phyloP scores from a whole-genome alignment of 1,284 basidiomycete species.

The Rhizoctonia solani region DNA sequence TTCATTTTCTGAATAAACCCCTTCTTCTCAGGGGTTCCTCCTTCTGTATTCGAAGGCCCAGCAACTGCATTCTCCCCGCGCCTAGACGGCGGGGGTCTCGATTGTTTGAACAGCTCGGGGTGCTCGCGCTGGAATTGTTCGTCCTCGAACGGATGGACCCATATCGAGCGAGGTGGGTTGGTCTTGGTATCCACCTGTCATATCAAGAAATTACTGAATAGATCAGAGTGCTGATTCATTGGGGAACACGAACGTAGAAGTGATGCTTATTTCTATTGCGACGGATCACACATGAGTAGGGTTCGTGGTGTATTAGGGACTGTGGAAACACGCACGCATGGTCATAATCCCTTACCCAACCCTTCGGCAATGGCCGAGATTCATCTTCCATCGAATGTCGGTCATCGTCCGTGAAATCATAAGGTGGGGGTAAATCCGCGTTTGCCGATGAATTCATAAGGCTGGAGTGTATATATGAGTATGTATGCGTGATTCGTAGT shows the following conservation, averaged over 20 bases:
- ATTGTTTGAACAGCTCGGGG: slow-evolving; percentile 1
- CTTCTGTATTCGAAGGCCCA: slow-evolving; percentile 1
- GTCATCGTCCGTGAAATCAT: slow-evolving; percentile 32
- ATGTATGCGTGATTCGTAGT: neutral
- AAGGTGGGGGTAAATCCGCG: slow-evolving; percentile 7
- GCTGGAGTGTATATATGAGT: neutral
- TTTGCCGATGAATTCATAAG: slow-evolving; percentile 3
- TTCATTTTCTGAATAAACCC: slow-evolving; percentile 24
- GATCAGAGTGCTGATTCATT: slow-evolving; percentile 43
- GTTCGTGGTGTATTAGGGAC: neutral
- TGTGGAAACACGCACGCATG: slow-evolving; percentile 36
- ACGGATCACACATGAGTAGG: slow-evolving; percentile 3
- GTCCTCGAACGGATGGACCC: slow-evolving; percentile 72
- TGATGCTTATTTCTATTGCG: slow-evolving; percentile 47
- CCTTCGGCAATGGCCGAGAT: slow-evolving; percentile 53
- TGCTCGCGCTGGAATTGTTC: slow-evolving; percentile 52
- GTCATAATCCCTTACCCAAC: slow-evolving; percentile 65
- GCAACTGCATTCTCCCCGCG: neutral
- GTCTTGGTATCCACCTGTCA: slow-evolving; percentile 65
- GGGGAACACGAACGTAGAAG: slow-evolving; percentile 49
- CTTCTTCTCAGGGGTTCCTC: slow-evolving; percentile 19
- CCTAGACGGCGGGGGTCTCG: neutral
- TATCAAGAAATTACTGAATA: slow-evolving; percentile 10
- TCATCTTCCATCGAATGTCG: slow-evolving; percentile 37
- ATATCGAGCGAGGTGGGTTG: slow-evolving; percentile 66